Base-by-base conservation (phyloP, 2,329 filamentous ascomycete species). In the Domatiomyces globalis region DNA sequence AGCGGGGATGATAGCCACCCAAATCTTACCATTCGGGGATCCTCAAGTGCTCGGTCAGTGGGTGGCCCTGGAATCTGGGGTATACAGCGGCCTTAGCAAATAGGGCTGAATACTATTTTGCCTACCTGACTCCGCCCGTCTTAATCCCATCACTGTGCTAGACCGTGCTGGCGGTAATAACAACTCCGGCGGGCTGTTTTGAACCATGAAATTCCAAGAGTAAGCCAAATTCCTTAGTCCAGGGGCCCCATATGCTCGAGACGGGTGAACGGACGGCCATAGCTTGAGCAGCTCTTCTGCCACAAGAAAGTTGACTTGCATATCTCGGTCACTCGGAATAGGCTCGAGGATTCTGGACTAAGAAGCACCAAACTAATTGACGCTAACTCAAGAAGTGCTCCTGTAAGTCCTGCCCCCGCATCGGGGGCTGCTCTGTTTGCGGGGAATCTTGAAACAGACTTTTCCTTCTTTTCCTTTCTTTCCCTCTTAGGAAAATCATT, bases 11-110 rank as follows among this genome's bases (percentile, higher is more conserved):
- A 54, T 60, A 27, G 52, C 48, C 6, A 54, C 54, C 48, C 58
- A 60, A 50, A 58, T 56, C 48, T 45, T 54, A 51, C 57, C 53
- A 46, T 58, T 62, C 58, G 54, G 48, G 48, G 58, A 60, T 49
- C 45, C 49, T 19, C 52, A 58, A n/a, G 55, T 60, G 18, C 19
- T 60, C 20, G 55, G 51, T 20, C 44, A 55, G 6, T 60, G 58
- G 58, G 58, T 50, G 4, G 43, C 51, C 46, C 44, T 60, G 18
- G 55, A 60, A 49, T 51, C 51, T n/a, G 58, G 56, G 20, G 49
- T 60, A 27, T 58, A 60, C 44, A 45, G 43, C 48, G 49, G 48
- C 12, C 48, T 56, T 15, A 39, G 33, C 15, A 39, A 39, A 5
- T 39, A 12, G 12, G 10, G 10, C 4, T 39, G 12, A 15, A 10